These are phyloP conservation scores for Diaporthe vaccinii DNA, from an alignment of 2,329 filamentous ascomycete species.

Conservation along the genomic window DNA sequence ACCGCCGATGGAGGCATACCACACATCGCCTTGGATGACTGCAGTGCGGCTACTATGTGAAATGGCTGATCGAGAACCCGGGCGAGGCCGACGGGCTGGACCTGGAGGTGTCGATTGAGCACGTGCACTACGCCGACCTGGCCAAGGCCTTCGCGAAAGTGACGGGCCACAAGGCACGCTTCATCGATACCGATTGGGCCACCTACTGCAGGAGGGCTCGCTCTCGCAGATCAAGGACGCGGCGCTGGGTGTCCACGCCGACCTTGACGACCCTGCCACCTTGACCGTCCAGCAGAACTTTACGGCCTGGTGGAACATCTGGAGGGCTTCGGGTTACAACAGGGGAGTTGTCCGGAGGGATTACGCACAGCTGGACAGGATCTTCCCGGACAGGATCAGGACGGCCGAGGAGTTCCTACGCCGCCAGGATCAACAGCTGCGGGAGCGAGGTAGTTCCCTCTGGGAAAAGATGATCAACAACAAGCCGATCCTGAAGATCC, in stretches of 20 bases:
- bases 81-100: slow-evolving; percentile 59
- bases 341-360: slow-evolving; percentile 31
- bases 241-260: slow-evolving; percentile 6
- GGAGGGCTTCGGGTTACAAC: slow-evolving; percentile 30
- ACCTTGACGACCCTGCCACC: slow-evolving; percentile 32
- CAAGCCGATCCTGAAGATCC: slow-evolving; percentile 25
- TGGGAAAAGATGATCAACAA: slow-evolving; percentile 29
- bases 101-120: slow-evolving; percentile 56
- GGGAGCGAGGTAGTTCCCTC: slow-evolving; percentile 1
- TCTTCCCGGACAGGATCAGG: slow-evolving; percentile 22
- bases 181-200: slow-evolving; percentile 42
- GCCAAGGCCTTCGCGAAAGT: slow-evolving; percentile 49
- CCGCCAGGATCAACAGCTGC: slow-evolving; percentile 12
- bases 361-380: slow-evolving; percentile 36
- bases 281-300: slow-evolving; percentile 47
- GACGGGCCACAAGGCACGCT: slow-evolving; percentile 49
- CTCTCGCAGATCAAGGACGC: neutral
- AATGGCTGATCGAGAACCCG: slow-evolving; percentile 63
- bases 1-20: slow-evolving; percentile 54
- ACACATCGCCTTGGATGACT: slow-evolving; percentile 61
- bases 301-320: slow-evolving; percentile 39
- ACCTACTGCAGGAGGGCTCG: slow-evolving; percentile 18
- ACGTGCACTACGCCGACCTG: slow-evolving; percentile 47
- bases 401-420: slow-evolving; percentile 32
- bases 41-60: slow-evolving; percentile 60